Conservation (phyloP, 805 yeast genomes). For the Suhomyces faveliae region DNA sequence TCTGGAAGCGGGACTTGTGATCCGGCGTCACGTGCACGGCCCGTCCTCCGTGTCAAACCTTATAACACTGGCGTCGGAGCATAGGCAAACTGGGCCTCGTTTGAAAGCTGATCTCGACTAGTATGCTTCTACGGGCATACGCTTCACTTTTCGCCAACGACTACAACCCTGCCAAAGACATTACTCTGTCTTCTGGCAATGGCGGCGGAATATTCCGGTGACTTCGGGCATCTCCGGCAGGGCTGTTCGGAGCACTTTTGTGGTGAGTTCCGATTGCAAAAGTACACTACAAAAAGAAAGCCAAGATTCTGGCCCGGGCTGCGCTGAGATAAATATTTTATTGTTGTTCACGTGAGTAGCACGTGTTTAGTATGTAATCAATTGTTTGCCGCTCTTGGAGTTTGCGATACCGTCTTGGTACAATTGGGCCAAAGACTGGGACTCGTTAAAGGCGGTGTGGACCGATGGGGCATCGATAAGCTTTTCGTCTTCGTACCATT, state of each 20-base stretch:
- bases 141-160: no score
- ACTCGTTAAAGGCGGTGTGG: slow-evolving; percentile 22
- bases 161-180: no score
- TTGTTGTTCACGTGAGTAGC: neutral
- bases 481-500: slow-evolving; percentile 42
- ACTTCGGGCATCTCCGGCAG: slow-evolving; percentile 1
- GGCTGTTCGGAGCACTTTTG: neutral
- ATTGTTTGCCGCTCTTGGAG: slow-evolving; percentile 40
- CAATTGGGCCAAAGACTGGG: slow-evolving; percentile 25
- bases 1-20: neutral
- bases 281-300: neutral
- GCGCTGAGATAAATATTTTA: neutral
- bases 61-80: neutral
- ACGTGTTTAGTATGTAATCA: slow-evolving; percentile 21
- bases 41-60: neutral
- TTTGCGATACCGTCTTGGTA: slow-evolving; percentile 31
- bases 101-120: neutral
- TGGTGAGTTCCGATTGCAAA: no score
- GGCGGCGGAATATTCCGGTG: neutral
- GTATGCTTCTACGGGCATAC: no score
- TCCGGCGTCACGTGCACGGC: neutral
- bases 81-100: neutral
- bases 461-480: slow-evolving; percentile 38
- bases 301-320: neutral
- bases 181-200: neutral